phyloP scores from a whole-genome alignment of 768 basidiomycete species.

The Neoboletus subvelutipes region DNA sequence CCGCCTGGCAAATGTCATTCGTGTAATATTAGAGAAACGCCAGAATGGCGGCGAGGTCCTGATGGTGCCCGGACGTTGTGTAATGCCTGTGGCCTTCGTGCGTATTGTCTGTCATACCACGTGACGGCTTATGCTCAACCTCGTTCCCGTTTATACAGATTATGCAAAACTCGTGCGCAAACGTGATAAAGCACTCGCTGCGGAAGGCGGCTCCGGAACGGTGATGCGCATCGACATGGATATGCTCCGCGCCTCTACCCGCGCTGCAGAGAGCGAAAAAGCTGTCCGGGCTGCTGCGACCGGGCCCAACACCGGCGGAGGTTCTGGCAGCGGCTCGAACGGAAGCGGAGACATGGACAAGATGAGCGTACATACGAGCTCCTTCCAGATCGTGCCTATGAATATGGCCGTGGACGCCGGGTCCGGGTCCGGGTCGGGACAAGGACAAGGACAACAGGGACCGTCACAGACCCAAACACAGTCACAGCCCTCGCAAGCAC shows the following conservation, averaged over 20 bases:
- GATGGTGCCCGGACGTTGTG: slow-evolving; percentile 83
- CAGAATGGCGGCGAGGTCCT: slow-evolving; percentile 85
- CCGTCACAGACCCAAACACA: slow-evolving; percentile 4
- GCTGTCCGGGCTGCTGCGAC: slow-evolving; percentile 29
- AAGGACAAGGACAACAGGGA: slow-evolving; percentile 3
- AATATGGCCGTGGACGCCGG: slow-evolving; percentile 22
- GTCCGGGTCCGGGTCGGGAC: slow-evolving; percentile 11
- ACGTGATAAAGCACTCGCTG: slow-evolving; percentile 58
- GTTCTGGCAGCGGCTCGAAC: slow-evolving; percentile 6
- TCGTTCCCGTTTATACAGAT: slow-evolving; percentile 40
- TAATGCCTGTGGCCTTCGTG: slow-evolving; percentile 84
- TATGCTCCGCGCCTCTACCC: slow-evolving; percentile 68
- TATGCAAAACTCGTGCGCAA: slow-evolving; percentile 84
- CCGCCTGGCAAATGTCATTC: slow-evolving; percentile 88
- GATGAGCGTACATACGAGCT: slow-evolving; percentile 50
- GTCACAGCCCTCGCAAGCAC: slow-evolving; percentile 10
- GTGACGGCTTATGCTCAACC: neutral
- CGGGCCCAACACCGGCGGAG: slow-evolving; percentile 26
- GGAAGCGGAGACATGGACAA: slow-evolving; percentile 24
- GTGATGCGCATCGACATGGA: slow-evolving; percentile 66
- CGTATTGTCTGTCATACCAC: slow-evolving; percentile 1
- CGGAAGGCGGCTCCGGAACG: slow-evolving; percentile 48
- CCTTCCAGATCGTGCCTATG: slow-evolving; percentile 51
- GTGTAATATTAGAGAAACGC: slow-evolving; percentile 83
- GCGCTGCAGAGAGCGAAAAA: slow-evolving; percentile 49